Evolutionary conservation across 139 green algal species (phyloP), one percentile per base, ranked within the genome.

Genomic region (Pseudopediastrum boryanum): DNA sequence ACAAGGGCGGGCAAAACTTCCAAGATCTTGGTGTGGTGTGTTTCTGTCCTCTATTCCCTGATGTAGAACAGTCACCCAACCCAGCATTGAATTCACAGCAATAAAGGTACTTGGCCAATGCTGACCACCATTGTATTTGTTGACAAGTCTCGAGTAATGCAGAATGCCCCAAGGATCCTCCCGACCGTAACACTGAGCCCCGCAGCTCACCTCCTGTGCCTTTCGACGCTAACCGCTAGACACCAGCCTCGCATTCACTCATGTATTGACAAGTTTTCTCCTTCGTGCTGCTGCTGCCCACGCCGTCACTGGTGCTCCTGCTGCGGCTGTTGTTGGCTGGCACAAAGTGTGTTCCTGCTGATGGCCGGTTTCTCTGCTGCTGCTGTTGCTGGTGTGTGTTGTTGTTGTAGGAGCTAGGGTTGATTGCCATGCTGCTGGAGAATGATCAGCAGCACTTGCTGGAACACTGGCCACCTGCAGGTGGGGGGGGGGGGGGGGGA

Each of bases 381-480:
- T n/a, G n/a, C n/a, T n/a, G n/a, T 27, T 58, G 21, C 48, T n/a
- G 21, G 19, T 12, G 10, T 13, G 21, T 64, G 16, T 10, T 16
- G 23, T 12, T 66, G 27, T 29, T 54, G 54, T 71, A 86, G 82
- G 82, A 83, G 65, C 50, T 83, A 2, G 51, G 23, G 7, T 33
- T 86, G n/a, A 81, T 86, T 23, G 36, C 31, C n/a, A 56, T 56
- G 56, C 67, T 94, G 59, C 61, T 95, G 4, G 85, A 90, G 33
- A 36, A 82, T 16, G 90, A 83, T 2, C 94, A 98, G 74, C 79
- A 56, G 7, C 94, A 98, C 74, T 59, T 98, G 31, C 96, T 98
- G 75, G 44, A 29, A 2, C 21, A 58, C 3, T 98, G 94, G 94
- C 85, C 90, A 2, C 36, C 84, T 25, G 51, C 78, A 50, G 93